A percentile compares a stretch with the other conserved stretches of the same genome.
These are phyloP conservation scores for Mucor saturninus DNA, from an alignment of 371 early-diverging fungal genomes.

Conservation along the genomic window DNA sequence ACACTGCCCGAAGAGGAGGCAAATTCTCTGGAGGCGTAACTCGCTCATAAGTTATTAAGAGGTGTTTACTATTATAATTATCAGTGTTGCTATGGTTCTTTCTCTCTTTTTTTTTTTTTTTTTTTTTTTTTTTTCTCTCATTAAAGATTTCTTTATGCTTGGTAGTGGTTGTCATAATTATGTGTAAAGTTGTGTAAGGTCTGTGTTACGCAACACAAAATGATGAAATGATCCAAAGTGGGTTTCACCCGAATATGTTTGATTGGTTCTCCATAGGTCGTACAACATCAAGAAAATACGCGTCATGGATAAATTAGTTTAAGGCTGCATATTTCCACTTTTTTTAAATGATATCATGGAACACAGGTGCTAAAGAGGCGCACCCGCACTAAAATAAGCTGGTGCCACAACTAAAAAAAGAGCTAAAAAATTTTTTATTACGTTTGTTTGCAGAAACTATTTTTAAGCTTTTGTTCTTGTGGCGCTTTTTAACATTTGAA, in stretches of 20 bases:
- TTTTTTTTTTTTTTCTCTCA: too few relatives aligned
- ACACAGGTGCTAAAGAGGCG: neutral
- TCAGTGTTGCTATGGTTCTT: too few relatives aligned
- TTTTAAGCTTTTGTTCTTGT: too few relatives aligned
- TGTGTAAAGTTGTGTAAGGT: too few relatives aligned
- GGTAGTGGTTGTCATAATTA: too few relatives aligned
- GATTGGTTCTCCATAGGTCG: conserved; percentile 8
- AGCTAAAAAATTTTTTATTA: neutral
- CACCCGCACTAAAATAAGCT: neutral
- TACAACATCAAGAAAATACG: neutral
- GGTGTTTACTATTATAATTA: too few relatives aligned
- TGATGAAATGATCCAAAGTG: neutral
- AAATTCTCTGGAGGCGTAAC: neutral
- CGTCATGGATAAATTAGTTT: conserved; percentile 3
- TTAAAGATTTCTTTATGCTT: too few relatives aligned
- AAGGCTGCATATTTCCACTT: neutral
- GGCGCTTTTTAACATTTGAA: too few relatives aligned
- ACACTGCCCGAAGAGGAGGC: conserved; percentile 6
- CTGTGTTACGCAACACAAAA: neutral
- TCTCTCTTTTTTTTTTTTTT: too few relatives aligned
- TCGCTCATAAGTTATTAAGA: too few relatives aligned
- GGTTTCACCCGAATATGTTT: neutral
- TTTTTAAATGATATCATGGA: neutral
- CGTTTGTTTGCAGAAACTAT: too few relatives aligned
- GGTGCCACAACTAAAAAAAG: neutral